Conservation (phyloP, 169 alveolate genomes). For the Plasmodium gallinaceum region DNA sequence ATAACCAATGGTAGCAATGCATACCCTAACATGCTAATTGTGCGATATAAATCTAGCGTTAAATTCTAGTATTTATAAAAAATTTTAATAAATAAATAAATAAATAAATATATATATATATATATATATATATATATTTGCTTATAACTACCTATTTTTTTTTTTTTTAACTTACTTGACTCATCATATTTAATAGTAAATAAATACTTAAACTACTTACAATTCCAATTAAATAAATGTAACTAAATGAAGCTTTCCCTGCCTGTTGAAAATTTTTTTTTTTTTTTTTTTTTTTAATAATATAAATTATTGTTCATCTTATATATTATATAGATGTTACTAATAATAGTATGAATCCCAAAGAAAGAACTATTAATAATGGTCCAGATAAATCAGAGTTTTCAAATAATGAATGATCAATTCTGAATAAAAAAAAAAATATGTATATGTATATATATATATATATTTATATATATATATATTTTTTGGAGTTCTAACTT, state of each 20-base stretch:
- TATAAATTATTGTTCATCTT: too few relatives aligned
- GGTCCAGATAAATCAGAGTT: conserved; percentile 89
- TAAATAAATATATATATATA: background rate
- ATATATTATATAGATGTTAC: conserved; percentile 47
- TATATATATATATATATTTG: conserved; percentile 19
- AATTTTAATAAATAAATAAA: background rate
- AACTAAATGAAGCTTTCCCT: conserved; percentile 84
- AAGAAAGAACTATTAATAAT: conserved; percentile 78
- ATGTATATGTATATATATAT: background rate
- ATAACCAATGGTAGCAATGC: conserved; percentile 87
- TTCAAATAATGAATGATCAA: conserved; percentile 74
- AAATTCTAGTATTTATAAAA: conserved; percentile 10
- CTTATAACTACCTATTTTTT: background rate
- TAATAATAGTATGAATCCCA: conserved; percentile 83
- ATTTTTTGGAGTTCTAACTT: conserved; percentile 15
- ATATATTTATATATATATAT: background rate
- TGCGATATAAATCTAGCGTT: conserved; percentile 85
- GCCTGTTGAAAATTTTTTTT: conserved; percentile 14
- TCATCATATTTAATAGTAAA: conserved; percentile 79
- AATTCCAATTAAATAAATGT: conserved; percentile 84
- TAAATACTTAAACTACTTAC: conserved; percentile 85
- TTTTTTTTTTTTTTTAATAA: too few relatives aligned
- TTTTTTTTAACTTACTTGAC: conserved; percentile 75
- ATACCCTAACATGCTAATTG: conserved; percentile 90
- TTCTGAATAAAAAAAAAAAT: background rate